Percentiles rank a stretch among this genome's conserved stretches.
These are phyloP conservation scores for Sugiyamaella qingdaonensis DNA, from an alignment of 805 yeast genomes.

Conservation along the genomic window DNA sequence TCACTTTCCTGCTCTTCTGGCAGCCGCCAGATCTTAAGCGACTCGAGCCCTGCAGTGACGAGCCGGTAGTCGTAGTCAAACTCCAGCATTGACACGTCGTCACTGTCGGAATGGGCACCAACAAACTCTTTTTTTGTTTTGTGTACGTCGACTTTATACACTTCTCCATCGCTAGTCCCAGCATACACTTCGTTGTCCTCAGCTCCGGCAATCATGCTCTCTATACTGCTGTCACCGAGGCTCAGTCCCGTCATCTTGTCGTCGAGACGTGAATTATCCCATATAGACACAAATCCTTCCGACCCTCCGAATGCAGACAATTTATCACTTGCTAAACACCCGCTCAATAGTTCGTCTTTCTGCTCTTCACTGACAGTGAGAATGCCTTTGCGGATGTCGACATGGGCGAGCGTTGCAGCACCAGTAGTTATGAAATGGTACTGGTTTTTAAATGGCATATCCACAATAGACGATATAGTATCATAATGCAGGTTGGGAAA, in stretches of 20 bases:
- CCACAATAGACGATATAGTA: slow-evolving; percentile 60
- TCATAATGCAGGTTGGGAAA: slow-evolving; percentile 64
- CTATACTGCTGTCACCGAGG: slow-evolving; percentile 39
- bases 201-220: slow-evolving; percentile 22
- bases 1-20: slow-evolving; percentile 14
- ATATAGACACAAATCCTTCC: slow-evolving; percentile 80
- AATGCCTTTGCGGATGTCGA: slow-evolving; percentile 73
- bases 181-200: slow-evolving; percentile 24
- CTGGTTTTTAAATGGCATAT: slow-evolving; percentile 64
- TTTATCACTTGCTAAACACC: slow-evolving; percentile 60
- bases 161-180: slow-evolving; percentile 37
- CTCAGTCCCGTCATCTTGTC: slow-evolving; percentile 81
- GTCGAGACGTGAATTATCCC: slow-evolving; percentile 59
- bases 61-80: slow-evolving; percentile 76
- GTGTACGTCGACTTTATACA: slow-evolving; percentile 63
- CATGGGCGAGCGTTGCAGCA: slow-evolving; percentile 70
- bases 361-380: slow-evolving; percentile 76
- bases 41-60: slow-evolving; percentile 80
- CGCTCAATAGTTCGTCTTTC: slow-evolving; percentile 84
- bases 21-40: slow-evolving; percentile 64
- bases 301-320: slow-evolving; percentile 81
- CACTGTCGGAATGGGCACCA: slow-evolving; percentile 20
- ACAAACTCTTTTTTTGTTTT: slow-evolving; percentile 46
- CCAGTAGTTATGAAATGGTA: slow-evolving; percentile 80
- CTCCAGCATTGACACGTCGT: slow-evolving; percentile 73